Evolutionary conservation across 2,329 filamentous ascomycete species (phyloP).

Genomic region (Aureobasidium sp.): DNA sequence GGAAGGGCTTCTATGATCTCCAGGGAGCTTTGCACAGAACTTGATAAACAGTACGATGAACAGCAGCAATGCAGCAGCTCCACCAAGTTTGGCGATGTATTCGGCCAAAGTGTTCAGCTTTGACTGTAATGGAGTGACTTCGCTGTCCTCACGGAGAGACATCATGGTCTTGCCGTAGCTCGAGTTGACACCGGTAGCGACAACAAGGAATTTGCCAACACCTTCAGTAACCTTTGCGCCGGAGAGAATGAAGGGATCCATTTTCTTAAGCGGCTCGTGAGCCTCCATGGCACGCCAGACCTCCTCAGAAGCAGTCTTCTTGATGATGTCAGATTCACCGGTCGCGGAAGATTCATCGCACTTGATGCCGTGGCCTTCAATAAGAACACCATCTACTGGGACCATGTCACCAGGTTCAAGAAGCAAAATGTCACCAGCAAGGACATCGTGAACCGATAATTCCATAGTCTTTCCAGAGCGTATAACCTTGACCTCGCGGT

Average conservation of each 20-base stretch:
- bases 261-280: constrained; percentile 53
- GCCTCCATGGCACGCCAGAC: constrained; percentile 58
- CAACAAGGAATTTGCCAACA: constrained; percentile 67
- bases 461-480: constrained; percentile 65
- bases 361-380: constrained; percentile 58
- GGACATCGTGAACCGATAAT: constrained; percentile 61
- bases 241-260: constrained; percentile 81
- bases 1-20: constrained; percentile 48
- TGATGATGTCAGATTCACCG: constrained; percentile 65
- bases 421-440: constrained; percentile 66
- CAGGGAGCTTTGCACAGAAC: constrained; percentile 63
- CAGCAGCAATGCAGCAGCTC: constrained; percentile 66
- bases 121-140: constrained; percentile 69
- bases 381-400: constrained; percentile 63
- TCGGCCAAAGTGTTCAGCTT: constrained; percentile 71
- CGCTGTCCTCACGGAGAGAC: constrained; percentile 65
- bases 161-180: constrained; percentile 71
- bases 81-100: constrained; percentile 70
- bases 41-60: constrained; percentile 83
- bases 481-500: constrained; percentile 63
- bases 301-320: constrained; percentile 57
- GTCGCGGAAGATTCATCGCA: constrained; percentile 70
- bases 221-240: constrained; percentile 72
- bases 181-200: constrained; percentile 64
- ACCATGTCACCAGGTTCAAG: constrained; percentile 67